Percentiles rank a stretch among this genome's conserved stretches.
Evolutionary conservation across 345 rosid species (phyloP).

Genomic region (Dipteronia dyeriana): DNA sequence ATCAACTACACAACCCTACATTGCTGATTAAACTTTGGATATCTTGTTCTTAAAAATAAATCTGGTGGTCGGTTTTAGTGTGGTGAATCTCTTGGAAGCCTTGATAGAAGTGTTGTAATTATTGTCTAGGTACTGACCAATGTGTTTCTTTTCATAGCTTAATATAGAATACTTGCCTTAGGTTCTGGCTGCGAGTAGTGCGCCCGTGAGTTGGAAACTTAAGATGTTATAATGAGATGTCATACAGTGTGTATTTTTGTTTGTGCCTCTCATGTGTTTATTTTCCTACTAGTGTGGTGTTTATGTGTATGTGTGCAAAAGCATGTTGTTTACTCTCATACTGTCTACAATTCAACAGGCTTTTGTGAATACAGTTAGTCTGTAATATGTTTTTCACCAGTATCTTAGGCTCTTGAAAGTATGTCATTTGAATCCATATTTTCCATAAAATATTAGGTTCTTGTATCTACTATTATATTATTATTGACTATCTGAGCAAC

Average conservation of each 20-base stretch:
- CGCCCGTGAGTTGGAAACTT: not conserved
- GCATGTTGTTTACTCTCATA: not conserved
- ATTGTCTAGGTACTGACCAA: not conserved
- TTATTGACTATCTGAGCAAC: not conserved
- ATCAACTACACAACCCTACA: too few species aligned
- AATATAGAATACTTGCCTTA: not conserved
- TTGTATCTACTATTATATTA: not conserved
- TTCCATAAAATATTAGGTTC: not conserved
- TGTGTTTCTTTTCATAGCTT: not conserved
- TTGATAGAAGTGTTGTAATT: not conserved
- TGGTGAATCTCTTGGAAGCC: not conserved
- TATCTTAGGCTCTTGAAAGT: not conserved
- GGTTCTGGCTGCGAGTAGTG: not conserved
- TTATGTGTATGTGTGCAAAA: not conserved
- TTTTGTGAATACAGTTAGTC: not conserved
- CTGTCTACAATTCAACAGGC: not conserved
- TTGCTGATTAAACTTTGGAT: too few species aligned
- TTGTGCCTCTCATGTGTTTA: not conserved
- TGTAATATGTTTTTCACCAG: not conserved
- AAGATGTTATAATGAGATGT: not conserved
- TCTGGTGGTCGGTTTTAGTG: too few species aligned
- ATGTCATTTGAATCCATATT: too few species aligned
- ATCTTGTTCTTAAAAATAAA: too few species aligned
- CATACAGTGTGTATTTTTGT: not conserved
- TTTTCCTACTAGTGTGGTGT: not conserved